Conservation (phyloP, 1,284 basidiomycete genomes). For the Sporisorium scitamineum region DNA sequence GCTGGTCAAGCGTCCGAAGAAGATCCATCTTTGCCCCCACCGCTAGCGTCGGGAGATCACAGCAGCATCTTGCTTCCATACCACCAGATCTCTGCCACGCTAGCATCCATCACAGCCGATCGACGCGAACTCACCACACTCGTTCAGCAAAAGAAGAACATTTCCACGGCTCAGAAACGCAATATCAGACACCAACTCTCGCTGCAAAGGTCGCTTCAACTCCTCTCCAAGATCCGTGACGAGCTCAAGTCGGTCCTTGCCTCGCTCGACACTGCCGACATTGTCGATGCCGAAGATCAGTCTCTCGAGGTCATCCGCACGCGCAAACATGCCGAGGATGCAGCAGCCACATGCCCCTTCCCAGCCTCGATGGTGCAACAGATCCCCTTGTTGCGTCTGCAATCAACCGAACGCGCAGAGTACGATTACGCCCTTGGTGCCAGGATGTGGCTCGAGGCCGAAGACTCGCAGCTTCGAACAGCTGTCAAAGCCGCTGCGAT, state of each 20-base stretch:
- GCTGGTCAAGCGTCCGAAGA: no score
- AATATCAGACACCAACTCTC: slow-evolving; percentile 21
- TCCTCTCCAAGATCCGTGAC: slow-evolving; percentile 21
- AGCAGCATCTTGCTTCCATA: background rate
- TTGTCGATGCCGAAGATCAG: slow-evolving; percentile 46
- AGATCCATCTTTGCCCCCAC: background rate
- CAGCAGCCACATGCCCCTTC: slow-evolving; percentile 22
- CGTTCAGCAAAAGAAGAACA: slow-evolving; percentile 5
- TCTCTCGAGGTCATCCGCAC: slow-evolving; percentile 45
- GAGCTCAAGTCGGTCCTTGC: slow-evolving; percentile 39
- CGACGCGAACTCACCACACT: slow-evolving; percentile 30
- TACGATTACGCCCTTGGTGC: slow-evolving; percentile 34
- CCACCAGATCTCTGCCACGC: slow-evolving; percentile 16
- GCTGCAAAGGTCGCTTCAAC: slow-evolving; percentile 7
- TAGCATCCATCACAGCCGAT: slow-evolving; percentile 30
- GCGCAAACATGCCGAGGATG: slow-evolving; percentile 12
- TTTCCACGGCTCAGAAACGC: slow-evolving; percentile 20
- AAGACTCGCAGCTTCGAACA: slow-evolving; percentile 28
- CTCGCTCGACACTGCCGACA: slow-evolving; percentile 43
- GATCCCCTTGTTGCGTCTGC: slow-evolving; percentile 31
- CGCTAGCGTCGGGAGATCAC: background rate
- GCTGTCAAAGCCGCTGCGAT: slow-evolving; percentile 32
- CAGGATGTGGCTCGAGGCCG: slow-evolving; percentile 30
- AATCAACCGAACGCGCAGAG: slow-evolving; percentile 45
- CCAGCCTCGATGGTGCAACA: slow-evolving; percentile 24